Evolutionary conservation across 1,284 basidiomycete genomes (phyloP).

Genomic region (Earliella scabrosa): DNA sequence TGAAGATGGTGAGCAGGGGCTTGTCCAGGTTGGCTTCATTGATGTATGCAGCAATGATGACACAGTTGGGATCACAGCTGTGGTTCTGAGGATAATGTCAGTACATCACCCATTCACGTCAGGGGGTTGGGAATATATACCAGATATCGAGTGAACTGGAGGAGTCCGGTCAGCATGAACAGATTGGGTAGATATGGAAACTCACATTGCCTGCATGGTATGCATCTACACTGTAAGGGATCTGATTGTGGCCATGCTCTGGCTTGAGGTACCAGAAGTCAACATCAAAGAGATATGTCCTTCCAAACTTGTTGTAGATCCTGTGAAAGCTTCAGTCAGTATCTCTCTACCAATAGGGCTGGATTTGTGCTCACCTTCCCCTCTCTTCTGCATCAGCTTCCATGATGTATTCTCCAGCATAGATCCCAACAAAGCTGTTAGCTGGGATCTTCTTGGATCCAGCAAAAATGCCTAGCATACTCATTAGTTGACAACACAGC

Average conservation of each 20-base stretch:
- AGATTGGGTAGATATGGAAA: too few relatives aligned
- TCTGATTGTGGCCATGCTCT: slow-evolving; percentile 30
- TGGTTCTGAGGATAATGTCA: slow-evolving; percentile 69
- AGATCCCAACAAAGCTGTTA: slow-evolving; percentile 82
- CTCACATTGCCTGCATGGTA: slow-evolving; percentile 87
- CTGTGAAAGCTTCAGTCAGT: slow-evolving; percentile 40
- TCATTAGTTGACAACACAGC: neutral
- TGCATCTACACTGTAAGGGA: slow-evolving; percentile 73
- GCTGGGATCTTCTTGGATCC: slow-evolving; percentile 63
- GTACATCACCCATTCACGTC: slow-evolving; percentile 2
- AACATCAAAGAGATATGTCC: slow-evolving; percentile 86
- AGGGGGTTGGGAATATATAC: slow-evolving; percentile 39
- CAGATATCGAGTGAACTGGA: slow-evolving; percentile 71
- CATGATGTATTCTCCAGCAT: slow-evolving; percentile 82
- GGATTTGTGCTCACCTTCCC: slow-evolving; percentile 55
- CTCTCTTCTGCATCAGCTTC: slow-evolving; percentile 70
- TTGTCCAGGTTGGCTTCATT: slow-evolving; percentile 51
- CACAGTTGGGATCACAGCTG: slow-evolving; percentile 87
- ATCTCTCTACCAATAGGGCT: neutral
- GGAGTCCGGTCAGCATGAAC: too few relatives aligned
- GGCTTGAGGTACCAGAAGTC: slow-evolving; percentile 73
- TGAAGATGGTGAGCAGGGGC: slow-evolving; percentile 68
- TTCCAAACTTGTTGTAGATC: slow-evolving; percentile 74
- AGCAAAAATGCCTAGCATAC: slow-evolving; percentile 66
- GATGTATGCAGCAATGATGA: slow-evolving; percentile 67